Percentiles rank a stretch among this genome's conserved stretches.
These are phyloP conservation scores for Penicillium cataractarum DNA, from an alignment of 495 filamentous ascomycete species.

Conservation along the genomic window DNA sequence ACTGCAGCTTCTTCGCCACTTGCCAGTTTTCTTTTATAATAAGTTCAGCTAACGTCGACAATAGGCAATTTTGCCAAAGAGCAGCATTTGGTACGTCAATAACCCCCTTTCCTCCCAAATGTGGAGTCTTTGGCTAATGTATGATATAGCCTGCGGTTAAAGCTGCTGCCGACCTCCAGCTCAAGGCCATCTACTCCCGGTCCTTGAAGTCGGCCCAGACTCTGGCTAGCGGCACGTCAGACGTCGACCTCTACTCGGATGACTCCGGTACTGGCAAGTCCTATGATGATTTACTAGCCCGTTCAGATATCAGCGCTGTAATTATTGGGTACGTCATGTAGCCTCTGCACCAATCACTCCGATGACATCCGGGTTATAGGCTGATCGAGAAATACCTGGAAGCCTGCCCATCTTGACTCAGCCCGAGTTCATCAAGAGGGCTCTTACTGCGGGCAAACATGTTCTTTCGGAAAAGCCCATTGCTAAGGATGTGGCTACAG, in stretches of 20 bases:
- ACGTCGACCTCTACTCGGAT: slow-evolving; percentile 61
- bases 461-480: slow-evolving; percentile 87
- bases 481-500: slow-evolving; percentile 65
- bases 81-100: slow-evolving; percentile 41
- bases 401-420: slow-evolving; percentile 45
- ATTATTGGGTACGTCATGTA: slow-evolving; percentile 60
- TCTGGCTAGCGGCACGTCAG: slow-evolving; percentile 37
- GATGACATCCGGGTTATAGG: not conserved
- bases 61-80: slow-evolving; percentile 54
- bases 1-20: slow-evolving; percentile 42
- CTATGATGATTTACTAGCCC: slow-evolving; percentile 64
- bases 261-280: slow-evolving; percentile 56
- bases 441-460: slow-evolving; percentile 73
- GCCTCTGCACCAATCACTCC: no score
- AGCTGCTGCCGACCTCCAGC: slow-evolving; percentile 44
- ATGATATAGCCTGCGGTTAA: slow-evolving; percentile 54
- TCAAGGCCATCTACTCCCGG: slow-evolving; percentile 68
- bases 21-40: slow-evolving; percentile 16
- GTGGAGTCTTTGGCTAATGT: slow-evolving; percentile 4
- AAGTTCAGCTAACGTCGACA: slow-evolving; percentile 11
- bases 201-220: slow-evolving; percentile 55
- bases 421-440: slow-evolving; percentile 41
- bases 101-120: no score
- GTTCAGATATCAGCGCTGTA: slow-evolving; percentile 68
- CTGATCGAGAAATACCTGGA: slow-evolving; percentile 35